A percentile compares a stretch with the other conserved stretches of the same genome.
Conservation (phyloP, 257 asterid species). For the Gentiana dahurica region DNA sequence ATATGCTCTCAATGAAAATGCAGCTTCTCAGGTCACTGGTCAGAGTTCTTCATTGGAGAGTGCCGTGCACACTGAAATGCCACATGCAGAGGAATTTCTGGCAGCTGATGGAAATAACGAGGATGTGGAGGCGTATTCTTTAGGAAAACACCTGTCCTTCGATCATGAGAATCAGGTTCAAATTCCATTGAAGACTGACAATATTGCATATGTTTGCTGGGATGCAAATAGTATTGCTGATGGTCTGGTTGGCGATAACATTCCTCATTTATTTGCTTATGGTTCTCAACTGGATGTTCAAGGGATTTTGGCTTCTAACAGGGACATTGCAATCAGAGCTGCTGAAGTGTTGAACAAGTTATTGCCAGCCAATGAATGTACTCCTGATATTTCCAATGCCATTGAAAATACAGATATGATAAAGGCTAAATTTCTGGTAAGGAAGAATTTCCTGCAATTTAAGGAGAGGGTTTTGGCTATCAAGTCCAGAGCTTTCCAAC, state of each 20-base stretch:
- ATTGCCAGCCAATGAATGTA: slow-evolving; percentile 33
- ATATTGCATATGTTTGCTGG: slow-evolving; percentile 16
- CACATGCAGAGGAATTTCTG: slow-evolving; percentile 23
- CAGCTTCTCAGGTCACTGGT: slow-evolving; percentile 26
- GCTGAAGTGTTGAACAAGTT: slow-evolving; percentile 47
- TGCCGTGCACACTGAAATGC: slow-evolving; percentile 11
- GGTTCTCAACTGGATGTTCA: slow-evolving; percentile 22
- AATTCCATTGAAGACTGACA: slow-evolving; percentile 15
- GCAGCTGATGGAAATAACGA: slow-evolving; percentile 29
- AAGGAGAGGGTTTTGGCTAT: slow-evolving; percentile 63
- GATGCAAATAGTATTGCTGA: slow-evolving; percentile 16
- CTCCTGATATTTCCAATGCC: slow-evolving; percentile 30
- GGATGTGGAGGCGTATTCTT: slow-evolving; percentile 34
- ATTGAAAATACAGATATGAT: slow-evolving; percentile 21
- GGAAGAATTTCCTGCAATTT: slow-evolving; percentile 35
- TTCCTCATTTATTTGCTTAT: slow-evolving; percentile 8
- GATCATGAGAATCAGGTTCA: slow-evolving; percentile 18
- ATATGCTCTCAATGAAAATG: slow-evolving; percentile 37
- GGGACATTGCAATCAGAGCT: slow-evolving; percentile 31
- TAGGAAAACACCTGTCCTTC: slow-evolving; percentile 17
- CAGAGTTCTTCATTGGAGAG: slow-evolving; percentile 34
- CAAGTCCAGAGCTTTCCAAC: slow-evolving; percentile 61
- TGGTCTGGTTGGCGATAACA: slow-evolving; percentile 2
- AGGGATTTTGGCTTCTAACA: slow-evolving; percentile 51
- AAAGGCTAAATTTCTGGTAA: slow-evolving; percentile 38